phyloP scores from a whole-genome alignment of 768 basidiomycete species.

The Sarcomyxa edulis region DNA sequence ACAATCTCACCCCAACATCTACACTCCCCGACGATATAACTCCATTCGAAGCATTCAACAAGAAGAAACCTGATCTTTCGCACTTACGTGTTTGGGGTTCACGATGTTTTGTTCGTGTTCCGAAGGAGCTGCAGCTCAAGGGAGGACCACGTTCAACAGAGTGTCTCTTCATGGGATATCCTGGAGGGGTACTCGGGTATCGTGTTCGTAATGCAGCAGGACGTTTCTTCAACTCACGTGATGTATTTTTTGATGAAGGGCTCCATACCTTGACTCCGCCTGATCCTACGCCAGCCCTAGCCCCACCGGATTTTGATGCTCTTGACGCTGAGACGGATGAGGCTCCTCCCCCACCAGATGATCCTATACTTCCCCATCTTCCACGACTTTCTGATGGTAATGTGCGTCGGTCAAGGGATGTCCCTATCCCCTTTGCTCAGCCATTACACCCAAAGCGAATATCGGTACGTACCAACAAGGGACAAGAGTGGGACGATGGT shows the following conservation, averaged over 20 bases:
- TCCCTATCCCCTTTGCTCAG: too few species aligned
- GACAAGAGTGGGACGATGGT: too few species aligned
- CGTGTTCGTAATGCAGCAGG: constrained; percentile 11
- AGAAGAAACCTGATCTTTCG: constrained; percentile 19
- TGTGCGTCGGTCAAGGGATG: too few species aligned
- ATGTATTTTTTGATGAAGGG: constrained; percentile 24
- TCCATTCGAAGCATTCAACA: constrained; percentile 13
- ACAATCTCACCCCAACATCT: constrained; percentile 17
- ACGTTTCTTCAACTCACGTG: constrained; percentile 9
- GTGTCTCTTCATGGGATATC: constrained; percentile 20
- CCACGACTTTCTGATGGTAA: not conserved
- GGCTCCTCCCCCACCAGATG: not conserved
- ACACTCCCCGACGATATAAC: constrained; percentile 15
- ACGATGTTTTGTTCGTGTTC: constrained; percentile 24
- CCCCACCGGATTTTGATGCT: not conserved
- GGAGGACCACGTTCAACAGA: constrained; percentile 13
- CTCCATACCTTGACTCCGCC: not conserved
- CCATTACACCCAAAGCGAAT: too few species aligned
- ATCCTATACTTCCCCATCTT: not conserved
- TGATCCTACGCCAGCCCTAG: not conserved
- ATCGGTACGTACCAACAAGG: too few species aligned
- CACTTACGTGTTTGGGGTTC: constrained; percentile 23
- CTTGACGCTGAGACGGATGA: not conserved
- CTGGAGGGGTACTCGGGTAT: constrained; percentile 19
- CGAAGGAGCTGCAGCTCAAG: constrained; percentile 20